Percentiles rank a stretch among this genome's conserved stretches.
Evolutionary conservation across 164 flowering plant genomes (phyloP).

Genomic region (Vitis riparia): DNA sequence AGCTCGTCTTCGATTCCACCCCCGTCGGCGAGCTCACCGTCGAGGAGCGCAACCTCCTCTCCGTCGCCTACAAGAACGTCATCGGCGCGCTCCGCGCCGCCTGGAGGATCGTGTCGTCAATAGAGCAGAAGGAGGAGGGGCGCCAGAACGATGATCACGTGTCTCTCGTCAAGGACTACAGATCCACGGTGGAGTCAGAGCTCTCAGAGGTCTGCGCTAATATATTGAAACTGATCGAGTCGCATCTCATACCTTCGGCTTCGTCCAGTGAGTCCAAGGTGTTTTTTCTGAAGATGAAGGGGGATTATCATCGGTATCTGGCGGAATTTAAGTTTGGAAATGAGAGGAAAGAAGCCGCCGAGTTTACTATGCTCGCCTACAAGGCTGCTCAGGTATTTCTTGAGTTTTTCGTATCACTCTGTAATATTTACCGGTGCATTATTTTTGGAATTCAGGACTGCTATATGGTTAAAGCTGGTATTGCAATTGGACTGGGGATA

Average conservation of each 20-base stretch:
- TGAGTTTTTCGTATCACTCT: neutral
- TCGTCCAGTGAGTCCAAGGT: slow-evolving; percentile 36
- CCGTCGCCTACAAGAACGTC: slow-evolving; percentile 34
- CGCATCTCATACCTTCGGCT: slow-evolving; percentile 36
- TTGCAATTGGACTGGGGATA: no score
- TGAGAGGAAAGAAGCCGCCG: slow-evolving; percentile 37
- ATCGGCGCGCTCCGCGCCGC: slow-evolving; percentile 42
- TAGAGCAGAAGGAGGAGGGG: slow-evolving; percentile 33
- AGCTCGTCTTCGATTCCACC: slow-evolving; percentile 20
- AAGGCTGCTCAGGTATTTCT: slow-evolving; percentile 40
- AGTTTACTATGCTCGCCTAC: slow-evolving; percentile 38
- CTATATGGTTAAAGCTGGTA: no score
- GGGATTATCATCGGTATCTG: slow-evolving; percentile 32
- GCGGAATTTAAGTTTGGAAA: slow-evolving; percentile 36
- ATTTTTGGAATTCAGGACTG: no score
- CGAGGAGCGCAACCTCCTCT: slow-evolving; percentile 33
- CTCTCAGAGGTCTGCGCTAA: slow-evolving; percentile 27
- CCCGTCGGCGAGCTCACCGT: slow-evolving; percentile 29
- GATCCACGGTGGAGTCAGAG: slow-evolving; percentile 31
- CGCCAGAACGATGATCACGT: slow-evolving; percentile 36
- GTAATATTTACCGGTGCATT: no score
- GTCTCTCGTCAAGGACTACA: slow-evolving; percentile 24
- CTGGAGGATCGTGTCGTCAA: slow-evolving; percentile 28
- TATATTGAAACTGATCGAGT: slow-evolving; percentile 26
- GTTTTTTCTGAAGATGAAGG: slow-evolving; percentile 42